Evolutionary conservation across 371 early-diverging fungal genomes (phyloP), one percentile per base, ranked within the genome.

Genomic region (Rhizopus microsporus): DNA sequence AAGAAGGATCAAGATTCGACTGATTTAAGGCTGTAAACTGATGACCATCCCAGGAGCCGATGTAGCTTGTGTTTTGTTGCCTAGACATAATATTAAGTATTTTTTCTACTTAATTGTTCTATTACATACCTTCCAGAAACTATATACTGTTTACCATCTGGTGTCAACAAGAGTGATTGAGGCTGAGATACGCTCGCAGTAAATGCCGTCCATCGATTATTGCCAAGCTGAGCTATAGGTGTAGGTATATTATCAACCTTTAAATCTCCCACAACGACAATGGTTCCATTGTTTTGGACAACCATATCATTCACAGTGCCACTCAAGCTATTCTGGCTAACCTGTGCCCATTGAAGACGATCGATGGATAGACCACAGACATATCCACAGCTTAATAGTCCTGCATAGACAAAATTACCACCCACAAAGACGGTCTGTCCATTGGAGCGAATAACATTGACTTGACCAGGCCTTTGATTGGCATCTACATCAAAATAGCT

Each of bases 381-480:
- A 3, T 63, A 50, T 12, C 69, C 54, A 49, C 78, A 78, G 10
- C 54, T 54, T 15, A 78, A 33, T 0, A 71, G 60, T 0, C 78
- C 78, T 7, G 71, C 78, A 33, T 46, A 72, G 33, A 80, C 64
- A 52, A 86, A 86, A 31, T 68, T 39, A 0, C 86, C 86, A 31
- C 78, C 86, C 17, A 84, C 75, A 55, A 69, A 77, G 40, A 83
- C 42, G 0, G 72, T 69, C 60, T 68, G 55, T 59, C 65, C 54
- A 42, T 78, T 75, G 30, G 59, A 48, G 49, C 70, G 60, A 9
- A 84, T 77, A 0, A 74, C 69, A 23, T 72, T 67, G 1, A 86
- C 75, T 2, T 39, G 12, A 9, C 75, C 71, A n/a, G 73, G 69
- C 3, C 35, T 39, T 44, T 55, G 57, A 32, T 63, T 52, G 30